Conservation (phyloP, 2,329 filamentous ascomycete genomes). For the Epichloe amarillans region DNA sequence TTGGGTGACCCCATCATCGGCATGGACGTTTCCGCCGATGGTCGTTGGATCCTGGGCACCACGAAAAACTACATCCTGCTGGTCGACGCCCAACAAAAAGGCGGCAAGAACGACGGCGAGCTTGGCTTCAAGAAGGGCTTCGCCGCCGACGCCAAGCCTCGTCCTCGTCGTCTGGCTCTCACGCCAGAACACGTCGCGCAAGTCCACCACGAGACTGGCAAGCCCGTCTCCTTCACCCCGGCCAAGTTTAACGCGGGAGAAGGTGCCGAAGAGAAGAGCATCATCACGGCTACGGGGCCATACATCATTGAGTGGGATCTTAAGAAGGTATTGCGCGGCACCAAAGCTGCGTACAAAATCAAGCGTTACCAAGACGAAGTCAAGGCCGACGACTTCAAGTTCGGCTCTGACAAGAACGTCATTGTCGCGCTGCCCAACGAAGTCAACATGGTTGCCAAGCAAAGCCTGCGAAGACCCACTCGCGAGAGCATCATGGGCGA, state of each 20-base stretch:
- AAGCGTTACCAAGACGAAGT: slow-evolving; percentile 93
- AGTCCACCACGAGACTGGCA: slow-evolving; percentile 91
- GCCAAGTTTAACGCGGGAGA: slow-evolving; percentile 89
- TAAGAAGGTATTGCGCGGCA: slow-evolving; percentile 71
- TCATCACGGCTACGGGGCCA: slow-evolving; percentile 90
- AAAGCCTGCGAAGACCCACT: slow-evolving; percentile 74
- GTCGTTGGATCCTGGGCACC: slow-evolving; percentile 88
- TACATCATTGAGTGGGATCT: slow-evolving; percentile 96
- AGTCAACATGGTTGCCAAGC: slow-evolving; percentile 92
- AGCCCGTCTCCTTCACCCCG: slow-evolving; percentile 73
- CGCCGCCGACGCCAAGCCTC: slow-evolving; percentile 82
- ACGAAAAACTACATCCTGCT: slow-evolving; percentile 90
- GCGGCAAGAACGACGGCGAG: slow-evolving; percentile 92
- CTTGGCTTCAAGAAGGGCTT: slow-evolving; percentile 95
- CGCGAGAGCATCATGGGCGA: slow-evolving; percentile 77
- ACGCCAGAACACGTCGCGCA: slow-evolving; percentile 90
- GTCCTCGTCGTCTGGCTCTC: slow-evolving; percentile 77
- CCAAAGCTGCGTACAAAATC: slow-evolving; percentile 85
- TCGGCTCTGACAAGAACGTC: slow-evolving; percentile 92
- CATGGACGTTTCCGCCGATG: slow-evolving; percentile 88
- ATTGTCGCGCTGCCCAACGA: slow-evolving; percentile 95
- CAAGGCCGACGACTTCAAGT: slow-evolving; percentile 97
- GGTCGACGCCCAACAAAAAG: slow-evolving; percentile 75
- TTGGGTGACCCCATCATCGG: slow-evolving; percentile 91
- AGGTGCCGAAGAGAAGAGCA: slow-evolving; percentile 72